Base-by-base conservation (phyloP, 495 filamentous ascomycete genomes). In the Penicillium cinerascens region DNA sequence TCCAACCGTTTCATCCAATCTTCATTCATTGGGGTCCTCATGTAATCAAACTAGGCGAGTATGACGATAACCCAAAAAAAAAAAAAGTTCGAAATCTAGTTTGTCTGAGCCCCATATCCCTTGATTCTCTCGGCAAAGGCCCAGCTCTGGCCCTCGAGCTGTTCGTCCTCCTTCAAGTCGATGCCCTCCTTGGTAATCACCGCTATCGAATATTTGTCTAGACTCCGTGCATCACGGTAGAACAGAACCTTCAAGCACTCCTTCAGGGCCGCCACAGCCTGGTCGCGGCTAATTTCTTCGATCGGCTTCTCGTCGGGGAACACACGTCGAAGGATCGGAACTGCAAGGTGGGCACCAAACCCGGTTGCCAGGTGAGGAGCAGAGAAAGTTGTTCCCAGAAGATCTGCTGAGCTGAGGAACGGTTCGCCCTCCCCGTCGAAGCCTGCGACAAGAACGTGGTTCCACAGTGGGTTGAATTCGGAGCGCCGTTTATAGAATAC, bases 221-320 rank as follows among this genome's bases (percentile, higher is more conserved):
- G 69, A 77, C 88, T 93, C 63, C 93, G 84, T 7, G 93, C 93
- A 76, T 98, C 93, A 55, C 93, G 81, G 77, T 98, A 98, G 78
- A 91, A 98, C 49, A 98, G 79, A 51, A 97, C 92, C 80, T 97
- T 97, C 87, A 98, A 90, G 68, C 89, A 95, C 71, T 96, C 87
- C 74, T 86, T 86, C 51, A 97, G 73, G 13, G 88, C 80, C 22
- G 82, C 77, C 43, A 96, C 78, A 38, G 93, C 93, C 69, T 87
- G 66, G 61, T 97, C 92, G 61, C 82, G 81, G 40, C 76, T 87
- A 49, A 97, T 74, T 41, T 78, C 69, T 52, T 80, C 79, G 21
- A 87, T 84, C 27, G 86, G 76, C 44, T 68, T 85, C 70, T 96
- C 93, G 63, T 95, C 90, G 16, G 87, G 87, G 39, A 88, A 89